These are phyloP conservation scores for Cantharellus cinnabarinus DNA, from an alignment of 768 basidiomycete species.

Conservation along the genomic window DNA sequence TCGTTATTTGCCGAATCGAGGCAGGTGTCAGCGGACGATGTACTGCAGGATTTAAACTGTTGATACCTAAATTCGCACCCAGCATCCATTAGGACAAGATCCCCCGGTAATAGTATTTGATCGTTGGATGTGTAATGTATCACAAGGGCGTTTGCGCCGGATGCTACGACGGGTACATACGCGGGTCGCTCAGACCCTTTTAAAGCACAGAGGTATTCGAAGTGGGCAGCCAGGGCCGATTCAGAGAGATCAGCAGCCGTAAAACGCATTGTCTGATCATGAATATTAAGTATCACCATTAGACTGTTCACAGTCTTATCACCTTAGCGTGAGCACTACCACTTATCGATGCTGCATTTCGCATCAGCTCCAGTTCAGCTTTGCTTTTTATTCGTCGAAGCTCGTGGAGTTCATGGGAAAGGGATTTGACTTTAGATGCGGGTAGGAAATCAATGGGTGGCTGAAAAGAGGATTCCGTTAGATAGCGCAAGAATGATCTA, in stretches of 20 bases:
- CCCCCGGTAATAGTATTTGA: slow-evolving; percentile 44
- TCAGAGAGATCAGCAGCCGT: slow-evolving; percentile 36
- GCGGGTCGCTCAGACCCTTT: slow-evolving; percentile 69
- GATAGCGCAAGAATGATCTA: slow-evolving; percentile 28
- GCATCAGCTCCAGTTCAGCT: slow-evolving; percentile 63
- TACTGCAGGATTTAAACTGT: slow-evolving; percentile 1
- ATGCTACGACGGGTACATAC: slow-evolving; percentile 96
- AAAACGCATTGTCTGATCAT: slow-evolving; percentile 65
- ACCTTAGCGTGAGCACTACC: slow-evolving; percentile 65
- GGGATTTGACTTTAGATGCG: neutral
- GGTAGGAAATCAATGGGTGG: neutral
- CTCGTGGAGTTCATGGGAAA: neutral
- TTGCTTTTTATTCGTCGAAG: slow-evolving; percentile 46
- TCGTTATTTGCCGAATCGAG: slow-evolving; percentile 1
- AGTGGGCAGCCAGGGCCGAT: slow-evolving; percentile 51
- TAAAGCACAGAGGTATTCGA: slow-evolving; percentile 70
- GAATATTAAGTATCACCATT: neutral
- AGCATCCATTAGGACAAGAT: slow-evolving; percentile 74
- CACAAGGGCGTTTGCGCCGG: slow-evolving; percentile 73
- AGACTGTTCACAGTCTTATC: neutral
- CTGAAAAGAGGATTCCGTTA: slow-evolving; percentile 21
- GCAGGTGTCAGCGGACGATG: neutral
- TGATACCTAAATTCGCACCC: slow-evolving; percentile 79
- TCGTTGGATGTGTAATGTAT: slow-evolving; percentile 94
- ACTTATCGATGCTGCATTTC: slow-evolving; percentile 71